phyloP scores from a whole-genome alignment of 176 grass and related monocot genomes.

The Ensete glaucum region DNA sequence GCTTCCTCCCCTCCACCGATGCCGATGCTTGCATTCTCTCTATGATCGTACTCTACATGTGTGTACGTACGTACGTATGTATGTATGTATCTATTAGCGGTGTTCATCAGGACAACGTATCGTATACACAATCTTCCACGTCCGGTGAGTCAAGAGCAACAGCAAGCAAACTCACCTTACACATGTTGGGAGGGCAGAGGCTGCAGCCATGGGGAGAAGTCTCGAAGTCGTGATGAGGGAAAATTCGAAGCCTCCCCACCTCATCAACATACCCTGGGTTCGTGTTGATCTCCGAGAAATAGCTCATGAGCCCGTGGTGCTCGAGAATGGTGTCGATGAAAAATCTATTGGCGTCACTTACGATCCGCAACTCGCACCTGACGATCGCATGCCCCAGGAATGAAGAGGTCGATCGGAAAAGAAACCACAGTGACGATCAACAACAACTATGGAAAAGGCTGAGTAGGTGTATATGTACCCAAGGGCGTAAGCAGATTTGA shows the following conservation, averaged over 20 bases:
- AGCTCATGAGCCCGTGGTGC: constrained; percentile 59
- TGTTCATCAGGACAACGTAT: too few relatives aligned
- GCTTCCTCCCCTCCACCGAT: constrained; percentile 11
- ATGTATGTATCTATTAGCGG: too few relatives aligned
- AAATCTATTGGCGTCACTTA: constrained; percentile 83
- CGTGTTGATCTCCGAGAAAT: constrained; percentile 55
- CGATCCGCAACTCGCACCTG: constrained; percentile 60
- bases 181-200: constrained; percentile 87
- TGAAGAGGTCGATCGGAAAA: not conserved
- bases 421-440: not conserved
- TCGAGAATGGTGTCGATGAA: constrained; percentile 53
- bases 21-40: constrained; percentile 37
- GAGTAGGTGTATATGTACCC: constrained; percentile 13
- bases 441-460: not conserved
- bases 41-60: constrained; percentile 44
- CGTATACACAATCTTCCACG: too few relatives aligned
- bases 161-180: constrained; percentile 40
- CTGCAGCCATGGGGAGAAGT: constrained; percentile 40
- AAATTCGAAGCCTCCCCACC: constrained; percentile 48
- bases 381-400: not conserved
- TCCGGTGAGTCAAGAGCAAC: too few relatives aligned
- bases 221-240: constrained; percentile 42
- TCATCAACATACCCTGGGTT: constrained; percentile 51
- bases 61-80: not conserved
- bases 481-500: constrained; percentile 39